Base-by-base conservation (phyloP, 208 protist species). In the Trypanosomatidae sp. region DNA sequence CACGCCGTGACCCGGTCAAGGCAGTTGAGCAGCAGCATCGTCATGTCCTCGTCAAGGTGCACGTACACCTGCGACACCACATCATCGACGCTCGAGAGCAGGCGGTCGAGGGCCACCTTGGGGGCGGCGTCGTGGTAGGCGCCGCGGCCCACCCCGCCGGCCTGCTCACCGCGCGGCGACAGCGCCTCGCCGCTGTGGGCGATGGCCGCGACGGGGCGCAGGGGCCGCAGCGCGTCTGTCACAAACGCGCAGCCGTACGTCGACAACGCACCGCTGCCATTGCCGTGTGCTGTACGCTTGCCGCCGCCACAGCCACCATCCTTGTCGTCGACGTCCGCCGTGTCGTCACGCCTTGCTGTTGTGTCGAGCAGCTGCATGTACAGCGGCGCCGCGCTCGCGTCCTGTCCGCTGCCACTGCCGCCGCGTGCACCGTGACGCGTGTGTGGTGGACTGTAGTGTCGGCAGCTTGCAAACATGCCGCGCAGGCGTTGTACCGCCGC, bases 11-110 rank as follows among this genome's bases (percentile, higher is more conserved):
- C 66, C 18, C 65, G 70, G 48, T 89, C 84, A 15, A 93, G 77
- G 0, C 69, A 76, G 53, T 89, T 89, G n/a, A 93, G 62, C n/a
- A 93, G 60, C 39, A 93, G 55, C 49, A 79, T 85, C 11, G 80
- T 93, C 50, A 89, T 51, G 51, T 79, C 80, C 49, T 93, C 84
- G 53, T 93, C 84, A 51, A 93, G 88, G 56, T 65, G 38, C 25
- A 89, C 76, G 55, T 93, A 93, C 28, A 93, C 61, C 49, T 93
- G 84, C 3, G 79, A 86, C 4, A 93, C 84, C 35, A 93, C 85
- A 48, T 93, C 84, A 48, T 93, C 84, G 19, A 84, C 71, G 49
- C 71, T 88, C 20, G 74, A 88, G 3, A 88, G 66, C 21, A 87
- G 64, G 53, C 84, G 62, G 43, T 92, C 84, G 19, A 92, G 51